A percentile compares a stretch with the other conserved stretches of the same genome.
phyloP scores from a whole-genome alignment of 2,329 filamentous ascomycete genomes.

The Fusarium torulosum region DNA sequence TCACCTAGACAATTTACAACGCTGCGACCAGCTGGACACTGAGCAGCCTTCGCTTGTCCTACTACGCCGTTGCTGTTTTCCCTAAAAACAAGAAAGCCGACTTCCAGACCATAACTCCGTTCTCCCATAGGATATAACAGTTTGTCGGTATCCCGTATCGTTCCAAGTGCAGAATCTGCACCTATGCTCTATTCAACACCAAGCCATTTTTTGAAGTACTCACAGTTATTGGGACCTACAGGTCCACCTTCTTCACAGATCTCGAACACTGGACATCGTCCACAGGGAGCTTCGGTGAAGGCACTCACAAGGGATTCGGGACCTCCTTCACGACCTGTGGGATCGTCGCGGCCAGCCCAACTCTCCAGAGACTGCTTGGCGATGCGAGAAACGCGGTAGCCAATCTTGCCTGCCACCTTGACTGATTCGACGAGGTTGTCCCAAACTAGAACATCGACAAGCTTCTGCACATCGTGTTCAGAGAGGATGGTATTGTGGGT shows the following conservation, averaged over 20 bases:
- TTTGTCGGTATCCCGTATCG: slow-evolving; percentile 3
- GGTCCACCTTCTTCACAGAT: slow-evolving; percentile 92
- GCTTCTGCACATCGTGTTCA: slow-evolving; percentile 83
- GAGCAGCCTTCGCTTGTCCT: slow-evolving; percentile 33
- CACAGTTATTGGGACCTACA: slow-evolving; percentile 89
- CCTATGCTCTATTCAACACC: slow-evolving; percentile 55
- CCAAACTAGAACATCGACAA: slow-evolving; percentile 89
- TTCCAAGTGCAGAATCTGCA: slow-evolving; percentile 19
- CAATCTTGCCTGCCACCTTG: slow-evolving; percentile 61
- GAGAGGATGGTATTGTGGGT: slow-evolving; percentile 78
- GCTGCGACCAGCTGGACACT: slow-evolving; percentile 25
- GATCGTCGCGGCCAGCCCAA: slow-evolving; percentile 57
- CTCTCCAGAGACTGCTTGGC: slow-evolving; percentile 59
- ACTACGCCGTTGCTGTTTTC: slow-evolving; percentile 46
- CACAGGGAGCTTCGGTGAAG: slow-evolving; percentile 90
- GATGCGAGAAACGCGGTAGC: slow-evolving; percentile 66
- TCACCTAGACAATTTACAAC: slow-evolving; percentile 9
- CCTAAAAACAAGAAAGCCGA: slow-evolving; percentile 30
- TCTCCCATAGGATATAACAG: slow-evolving; percentile 24
- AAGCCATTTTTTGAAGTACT: slow-evolving; percentile 92
- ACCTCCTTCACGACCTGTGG: slow-evolving; percentile 54
- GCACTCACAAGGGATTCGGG: slow-evolving; percentile 71
- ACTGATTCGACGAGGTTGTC: slow-evolving; percentile 84
- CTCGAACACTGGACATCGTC: slow-evolving; percentile 91
- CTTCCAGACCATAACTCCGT: slow-evolving; percentile 43